phyloP scores from a whole-genome alignment of 2,329 filamentous ascomycete species.

The Fusarium torulosum region DNA sequence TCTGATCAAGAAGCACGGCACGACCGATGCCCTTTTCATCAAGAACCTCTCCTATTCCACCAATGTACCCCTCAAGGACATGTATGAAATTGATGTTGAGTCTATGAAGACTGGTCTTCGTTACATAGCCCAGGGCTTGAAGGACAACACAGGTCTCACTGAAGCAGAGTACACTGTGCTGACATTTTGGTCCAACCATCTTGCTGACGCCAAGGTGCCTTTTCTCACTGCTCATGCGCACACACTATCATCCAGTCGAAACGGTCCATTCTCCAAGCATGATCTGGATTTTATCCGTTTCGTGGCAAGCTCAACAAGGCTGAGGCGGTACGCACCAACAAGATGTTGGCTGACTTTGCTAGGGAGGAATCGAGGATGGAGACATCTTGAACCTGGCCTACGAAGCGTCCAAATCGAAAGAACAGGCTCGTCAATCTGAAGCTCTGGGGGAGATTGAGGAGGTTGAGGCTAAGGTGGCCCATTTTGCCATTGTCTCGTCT shows the following conservation, averaged over 20 bases:
- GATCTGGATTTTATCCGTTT: background rate
- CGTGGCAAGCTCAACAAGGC: background rate
- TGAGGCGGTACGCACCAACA: background rate
- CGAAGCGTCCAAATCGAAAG: background rate
- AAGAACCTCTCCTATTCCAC: background rate
- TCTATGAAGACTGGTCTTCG: background rate
- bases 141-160: background rate
- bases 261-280: rapidly evolving
- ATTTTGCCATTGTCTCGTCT: no score
- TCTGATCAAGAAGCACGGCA: slow-evolving; percentile 3
- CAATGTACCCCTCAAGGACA: background rate
- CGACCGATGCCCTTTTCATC: background rate
- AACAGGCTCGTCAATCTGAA: background rate
- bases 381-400: background rate
- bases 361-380: background rate
- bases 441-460: no score
- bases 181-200: background rate
- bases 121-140: background rate
- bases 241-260: background rate
- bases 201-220: rapidly evolving
- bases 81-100: background rate
- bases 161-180: background rate
- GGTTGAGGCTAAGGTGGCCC: no score
- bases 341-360: background rate
- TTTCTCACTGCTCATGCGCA: background rate